phyloP scores from a whole-genome alignment of 208 protist genomes.

The Acanthamoeba sp. region DNA sequence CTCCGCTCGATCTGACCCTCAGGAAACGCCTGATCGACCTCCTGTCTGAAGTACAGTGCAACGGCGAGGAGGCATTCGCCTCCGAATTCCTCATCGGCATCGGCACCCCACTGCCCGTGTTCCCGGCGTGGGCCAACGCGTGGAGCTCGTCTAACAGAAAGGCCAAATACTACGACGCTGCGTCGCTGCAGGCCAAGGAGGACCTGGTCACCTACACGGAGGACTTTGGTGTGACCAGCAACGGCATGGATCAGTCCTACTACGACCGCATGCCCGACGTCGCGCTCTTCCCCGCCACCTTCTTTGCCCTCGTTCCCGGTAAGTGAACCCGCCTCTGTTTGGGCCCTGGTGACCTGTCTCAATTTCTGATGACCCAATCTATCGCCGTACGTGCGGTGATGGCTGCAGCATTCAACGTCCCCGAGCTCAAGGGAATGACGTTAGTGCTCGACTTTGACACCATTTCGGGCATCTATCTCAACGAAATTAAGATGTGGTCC shows the following conservation, averaged over 20 bases:
- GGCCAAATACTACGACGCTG: not conserved
- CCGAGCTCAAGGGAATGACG: not conserved
- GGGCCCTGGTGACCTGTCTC: too few relatives aligned
- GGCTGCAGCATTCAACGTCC: not conserved
- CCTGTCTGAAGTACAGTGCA: not conserved
- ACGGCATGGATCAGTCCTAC: not conserved
- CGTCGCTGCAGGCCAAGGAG: slow-evolving; percentile 4
- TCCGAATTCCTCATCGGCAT: slow-evolving; percentile 1
- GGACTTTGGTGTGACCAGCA: slow-evolving; percentile 17
- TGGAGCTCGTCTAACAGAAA: not conserved
- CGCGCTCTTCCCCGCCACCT: not conserved
- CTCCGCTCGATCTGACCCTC: not conserved
- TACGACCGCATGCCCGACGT: not conserved
- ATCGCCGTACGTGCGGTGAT: too few relatives aligned
- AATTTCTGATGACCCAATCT: not conserved
- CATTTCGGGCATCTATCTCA: not conserved
- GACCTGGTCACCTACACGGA: not conserved
- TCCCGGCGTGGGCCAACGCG: not conserved
- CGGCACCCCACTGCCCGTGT: not conserved
- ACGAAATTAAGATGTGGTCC: not conserved
- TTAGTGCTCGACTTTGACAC: slow-evolving; percentile 26
- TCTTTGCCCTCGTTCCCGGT: not conserved
- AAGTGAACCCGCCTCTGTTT: not conserved
- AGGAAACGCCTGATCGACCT: not conserved
- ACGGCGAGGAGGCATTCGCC: not conserved